Evolutionary conservation across 1,284 basidiomycete species (phyloP).

Genomic region (Ganoderma lingzhi): DNA sequence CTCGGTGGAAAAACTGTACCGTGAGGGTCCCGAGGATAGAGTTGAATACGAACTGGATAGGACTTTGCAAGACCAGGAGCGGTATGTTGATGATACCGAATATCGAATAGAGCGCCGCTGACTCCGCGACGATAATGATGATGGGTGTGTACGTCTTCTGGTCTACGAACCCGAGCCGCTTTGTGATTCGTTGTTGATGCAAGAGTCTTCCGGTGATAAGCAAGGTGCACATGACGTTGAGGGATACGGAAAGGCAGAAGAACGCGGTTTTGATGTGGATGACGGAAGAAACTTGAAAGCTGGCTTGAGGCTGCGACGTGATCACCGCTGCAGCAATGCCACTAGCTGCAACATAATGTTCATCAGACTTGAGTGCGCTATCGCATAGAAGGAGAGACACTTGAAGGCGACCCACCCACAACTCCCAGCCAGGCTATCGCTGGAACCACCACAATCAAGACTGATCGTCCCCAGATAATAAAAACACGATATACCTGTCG

Average conservation of each 20-base stretch:
- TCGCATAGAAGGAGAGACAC: neutral
- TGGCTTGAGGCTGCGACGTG: neutral
- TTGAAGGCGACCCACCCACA: neutral
- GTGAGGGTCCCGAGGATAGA: neutral
- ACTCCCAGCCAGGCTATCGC: neutral
- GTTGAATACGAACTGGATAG: neutral
- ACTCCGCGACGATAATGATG: neutral
- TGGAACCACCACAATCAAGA: neutral
- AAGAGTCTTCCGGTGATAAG: neutral
- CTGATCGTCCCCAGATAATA: neutral
- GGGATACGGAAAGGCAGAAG: neutral
- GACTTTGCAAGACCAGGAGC: neutral
- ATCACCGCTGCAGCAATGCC: neutral
- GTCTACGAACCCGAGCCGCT: neutral
- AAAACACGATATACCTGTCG: neutral
- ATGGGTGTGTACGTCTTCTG: neutral
- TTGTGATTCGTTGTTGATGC: neutral
- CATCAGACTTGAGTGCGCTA: neutral
- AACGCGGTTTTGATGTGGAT: neutral
- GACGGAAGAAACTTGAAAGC: neutral
- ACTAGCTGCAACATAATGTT: neutral
- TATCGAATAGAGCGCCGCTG: neutral
- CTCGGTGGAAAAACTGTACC: neutral
- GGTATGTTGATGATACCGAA: neutral
- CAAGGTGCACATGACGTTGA: neutral